phyloP scores from a whole-genome alignment of 2,329 filamentous ascomycete species.

The Neocucurbitaria cava region DNA sequence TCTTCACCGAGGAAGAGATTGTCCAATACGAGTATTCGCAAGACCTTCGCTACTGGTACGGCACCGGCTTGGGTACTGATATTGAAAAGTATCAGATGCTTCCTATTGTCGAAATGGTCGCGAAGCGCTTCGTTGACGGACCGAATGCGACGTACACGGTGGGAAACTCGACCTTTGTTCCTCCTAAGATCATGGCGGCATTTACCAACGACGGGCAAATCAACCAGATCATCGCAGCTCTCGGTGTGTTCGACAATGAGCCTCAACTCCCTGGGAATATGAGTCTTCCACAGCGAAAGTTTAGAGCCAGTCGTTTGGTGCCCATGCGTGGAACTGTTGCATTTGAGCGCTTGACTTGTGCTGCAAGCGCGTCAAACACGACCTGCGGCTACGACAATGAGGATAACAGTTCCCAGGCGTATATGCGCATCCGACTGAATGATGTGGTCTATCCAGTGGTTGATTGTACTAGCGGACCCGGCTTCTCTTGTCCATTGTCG shows the following conservation, averaged over 20 bases:
- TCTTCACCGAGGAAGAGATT: conserved; percentile 69
- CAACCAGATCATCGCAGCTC: conserved; percentile 65
- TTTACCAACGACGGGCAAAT: conserved; percentile 74
- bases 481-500: conserved; percentile 39
- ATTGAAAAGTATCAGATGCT: conserved; percentile 66
- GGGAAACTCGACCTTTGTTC: conserved; percentile 56
- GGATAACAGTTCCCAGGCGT: conserved; percentile 44
- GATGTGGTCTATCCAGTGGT: conserved; percentile 68
- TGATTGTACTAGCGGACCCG: conserved; percentile 63
- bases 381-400: conserved; percentile 1
- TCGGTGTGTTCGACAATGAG: conserved; percentile 68
- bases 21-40: conserved; percentile 71
- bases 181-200: conserved; percentile 65
- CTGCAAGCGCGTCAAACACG: conserved; percentile 9
- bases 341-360: conserved; percentile 68
- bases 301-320: conserved; percentile 63
- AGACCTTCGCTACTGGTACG: conserved; percentile 73
- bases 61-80: conserved; percentile 63
- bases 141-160: conserved; percentile 58
- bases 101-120: conserved; percentile 63
- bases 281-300: conserved; percentile 59
- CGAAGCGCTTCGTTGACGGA: conserved; percentile 61
- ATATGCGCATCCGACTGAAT: conserved; percentile 66
- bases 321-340: conserved; percentile 71
- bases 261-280: conserved; percentile 55